phyloP scores from a whole-genome alignment of 805 yeast genomes.

The Metschnikowia anglica region DNA sequence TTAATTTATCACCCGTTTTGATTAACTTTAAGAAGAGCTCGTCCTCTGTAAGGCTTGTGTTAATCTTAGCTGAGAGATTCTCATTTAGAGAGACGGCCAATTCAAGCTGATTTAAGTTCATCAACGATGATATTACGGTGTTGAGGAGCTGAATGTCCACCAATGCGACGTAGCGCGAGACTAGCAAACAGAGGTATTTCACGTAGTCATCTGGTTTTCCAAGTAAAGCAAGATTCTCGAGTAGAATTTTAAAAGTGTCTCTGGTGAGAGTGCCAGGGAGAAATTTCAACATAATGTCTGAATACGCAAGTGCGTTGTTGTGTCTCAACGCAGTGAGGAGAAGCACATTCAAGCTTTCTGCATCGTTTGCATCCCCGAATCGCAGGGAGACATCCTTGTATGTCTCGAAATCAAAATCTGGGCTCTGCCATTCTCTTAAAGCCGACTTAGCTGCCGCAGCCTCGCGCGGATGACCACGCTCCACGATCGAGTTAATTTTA shows the following conservation, averaged over 20 bases:
- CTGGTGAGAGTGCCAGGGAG: slow-evolving; percentile 8
- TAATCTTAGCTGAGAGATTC: slow-evolving; percentile 3
- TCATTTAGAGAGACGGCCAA: slow-evolving; percentile 17
- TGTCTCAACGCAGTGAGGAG: slow-evolving; percentile 33
- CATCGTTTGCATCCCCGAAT: slow-evolving; percentile 13
- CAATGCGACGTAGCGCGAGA: slow-evolving; percentile 4
- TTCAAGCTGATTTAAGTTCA: slow-evolving; percentile 8
- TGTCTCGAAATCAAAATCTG: slow-evolving; percentile 23
- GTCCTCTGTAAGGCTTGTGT: slow-evolving; percentile 9
- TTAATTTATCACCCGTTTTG: slow-evolving; percentile 23
- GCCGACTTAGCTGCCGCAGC: neutral
- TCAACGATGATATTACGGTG: slow-evolving; percentile 20
- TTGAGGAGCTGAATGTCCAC: slow-evolving; percentile 24
- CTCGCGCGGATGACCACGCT: neutral
- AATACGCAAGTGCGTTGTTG: slow-evolving; percentile 21
- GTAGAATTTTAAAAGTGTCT: slow-evolving; percentile 16
- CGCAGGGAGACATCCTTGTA: slow-evolving; percentile 22
- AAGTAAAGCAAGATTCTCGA: slow-evolving; percentile 16
- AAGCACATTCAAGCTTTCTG: slow-evolving; percentile 27
- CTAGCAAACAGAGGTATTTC: slow-evolving; percentile 4
- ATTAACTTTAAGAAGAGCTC: slow-evolving; percentile 23
- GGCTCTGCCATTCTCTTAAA: neutral
- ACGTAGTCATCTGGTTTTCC: slow-evolving; percentile 3
- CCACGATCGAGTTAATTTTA: slow-evolving; percentile 9
- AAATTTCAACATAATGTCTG: slow-evolving; percentile 22